A percentile compares a stretch with the other conserved stretches of the same genome.
These are phyloP conservation scores for Funneliformis geosporum DNA, from an alignment of 192 early-diverging fungal genomes.

Conservation along the genomic window DNA sequence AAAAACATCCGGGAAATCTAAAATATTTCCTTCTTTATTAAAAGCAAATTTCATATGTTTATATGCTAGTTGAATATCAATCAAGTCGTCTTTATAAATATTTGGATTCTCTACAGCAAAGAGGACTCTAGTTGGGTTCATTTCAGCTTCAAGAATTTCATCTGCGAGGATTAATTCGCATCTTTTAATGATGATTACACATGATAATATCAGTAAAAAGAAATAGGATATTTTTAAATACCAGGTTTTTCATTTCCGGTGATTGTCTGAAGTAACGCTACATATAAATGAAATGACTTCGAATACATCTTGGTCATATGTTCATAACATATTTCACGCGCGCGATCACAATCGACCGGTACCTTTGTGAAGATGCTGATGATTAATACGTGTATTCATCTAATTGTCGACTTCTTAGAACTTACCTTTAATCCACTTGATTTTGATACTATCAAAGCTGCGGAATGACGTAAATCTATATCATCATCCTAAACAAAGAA, in stretches of 20 bases:
- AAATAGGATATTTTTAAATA: background rate
- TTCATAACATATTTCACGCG: constrained; percentile 21
- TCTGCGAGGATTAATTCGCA: background rate
- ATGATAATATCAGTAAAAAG: background rate
- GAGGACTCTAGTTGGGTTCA: background rate
- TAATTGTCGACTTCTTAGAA: background rate
- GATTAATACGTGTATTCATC: background rate
- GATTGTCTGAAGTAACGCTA: constrained; percentile 2
- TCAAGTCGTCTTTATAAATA: constrained; percentile 24
- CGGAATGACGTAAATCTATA: background rate
- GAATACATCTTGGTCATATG: constrained; percentile 5
- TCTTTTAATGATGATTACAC: background rate
- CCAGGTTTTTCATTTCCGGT: background rate
- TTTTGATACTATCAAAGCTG: constrained; percentile 12
- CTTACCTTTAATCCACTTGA: background rate
- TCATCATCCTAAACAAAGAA: constrained; percentile 25
- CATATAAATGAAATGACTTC: constrained; percentile 10
- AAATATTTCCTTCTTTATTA: background rate
- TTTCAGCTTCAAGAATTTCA: background rate
- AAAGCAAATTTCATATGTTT: background rate
- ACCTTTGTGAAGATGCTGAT: background rate
- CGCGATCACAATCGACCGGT: constrained; percentile 9
- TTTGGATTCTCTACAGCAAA: constrained; percentile 31
- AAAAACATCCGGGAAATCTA: constrained; percentile 6
- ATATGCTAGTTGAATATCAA: constrained; percentile 25